Percentiles rank a stretch among this genome's conserved stretches.
These are phyloP conservation scores for Cladophialophora psammophila DNA, from an alignment of 2,329 filamentous ascomycete genomes.

Conservation along the genomic window DNA sequence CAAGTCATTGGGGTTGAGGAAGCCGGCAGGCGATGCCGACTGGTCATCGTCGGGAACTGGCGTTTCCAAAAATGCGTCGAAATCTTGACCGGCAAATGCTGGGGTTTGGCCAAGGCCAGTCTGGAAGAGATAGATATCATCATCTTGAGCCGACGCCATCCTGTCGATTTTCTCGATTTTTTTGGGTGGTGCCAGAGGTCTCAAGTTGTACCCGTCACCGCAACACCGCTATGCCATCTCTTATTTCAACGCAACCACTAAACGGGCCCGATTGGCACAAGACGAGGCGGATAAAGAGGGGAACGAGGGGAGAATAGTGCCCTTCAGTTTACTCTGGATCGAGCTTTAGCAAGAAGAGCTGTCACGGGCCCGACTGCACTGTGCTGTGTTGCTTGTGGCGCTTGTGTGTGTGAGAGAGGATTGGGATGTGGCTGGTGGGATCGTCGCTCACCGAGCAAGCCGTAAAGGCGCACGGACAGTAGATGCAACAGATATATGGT, in stretches of 20 bases:
- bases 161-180: background rate
- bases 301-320: background rate
- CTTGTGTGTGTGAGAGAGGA: background rate
- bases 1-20: slow-evolving; percentile 40
- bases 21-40: slow-evolving; percentile 43
- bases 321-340: background rate
- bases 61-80: slow-evolving; percentile 52
- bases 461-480: background rate
- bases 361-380: background rate
- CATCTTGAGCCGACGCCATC: slow-evolving; percentile 45
- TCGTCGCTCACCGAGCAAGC: background rate
- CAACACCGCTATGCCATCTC: slow-evolving; percentile 28
- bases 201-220: slow-evolving; percentile 3
- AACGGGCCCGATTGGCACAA: background rate
- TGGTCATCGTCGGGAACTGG: slow-evolving; percentile 44
- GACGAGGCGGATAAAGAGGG: slow-evolving; percentile 1
- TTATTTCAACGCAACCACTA: slow-evolving; percentile 7
- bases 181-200: background rate
- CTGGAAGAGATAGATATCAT: slow-evolving; percentile 54
- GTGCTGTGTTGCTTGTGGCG: slow-evolving; percentile 9
- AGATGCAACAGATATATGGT: background rate
- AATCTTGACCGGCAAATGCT: slow-evolving; percentile 49
- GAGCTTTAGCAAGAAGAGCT: slow-evolving; percentile 11
- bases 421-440: slow-evolving; percentile 3
- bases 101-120: slow-evolving; percentile 48